Evolutionary conservation across 1,284 basidiomycete genomes (phyloP), one percentile per base, ranked within the genome.

Genomic region (Peniophora sp.): DNA sequence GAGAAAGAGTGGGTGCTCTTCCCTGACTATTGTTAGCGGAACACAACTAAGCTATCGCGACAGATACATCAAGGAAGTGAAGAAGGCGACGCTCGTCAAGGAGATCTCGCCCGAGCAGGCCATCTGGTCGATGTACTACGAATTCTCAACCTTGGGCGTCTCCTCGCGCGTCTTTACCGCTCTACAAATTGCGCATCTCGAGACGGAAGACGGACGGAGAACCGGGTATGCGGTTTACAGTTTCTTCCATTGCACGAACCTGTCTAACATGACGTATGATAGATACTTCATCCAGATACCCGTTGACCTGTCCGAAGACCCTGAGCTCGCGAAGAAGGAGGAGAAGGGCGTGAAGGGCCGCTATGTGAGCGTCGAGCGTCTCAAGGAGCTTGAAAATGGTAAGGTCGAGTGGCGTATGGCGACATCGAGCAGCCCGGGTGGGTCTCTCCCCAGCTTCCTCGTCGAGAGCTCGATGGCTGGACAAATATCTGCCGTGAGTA

Each of bases 371-470:
- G 79, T 87, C 3, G 87, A 90, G 63, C 74, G 76, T 23, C 58
- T 90, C 48, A 64, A 69, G 45, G 83, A 87, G 63, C 72, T 83
- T 25, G 78, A 78, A 16, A 70, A 79, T 54, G 86, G 81, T 44
- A 77, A 69, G 48, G 77, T 79, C 5, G 85, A 89, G 63, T 90
- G 88, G 87, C 72, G 78, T 46, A 87, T 89, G 83, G 86, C 85
- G 2, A 86, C 84, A 1, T 83, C 83, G n/a, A 84, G 83, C 59
- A 79, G 76, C 1, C 78, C 85, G 10, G 85, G 83, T 25, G 86
- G 86, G 9, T 73, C 64, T 45, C 82, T 89, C 39, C 86, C 87
- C 3, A 66, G 68, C 23, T 84, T 84, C 57, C 52, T 88, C 50
- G 73, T 74, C 1, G 80, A 87, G 52, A 69, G 66, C 49, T 74